Percentiles rank a stretch among this genome's conserved stretches.
Conservation (phyloP, 768 basidiomycete genomes). For the Hygrocybe coccinea region DNA sequence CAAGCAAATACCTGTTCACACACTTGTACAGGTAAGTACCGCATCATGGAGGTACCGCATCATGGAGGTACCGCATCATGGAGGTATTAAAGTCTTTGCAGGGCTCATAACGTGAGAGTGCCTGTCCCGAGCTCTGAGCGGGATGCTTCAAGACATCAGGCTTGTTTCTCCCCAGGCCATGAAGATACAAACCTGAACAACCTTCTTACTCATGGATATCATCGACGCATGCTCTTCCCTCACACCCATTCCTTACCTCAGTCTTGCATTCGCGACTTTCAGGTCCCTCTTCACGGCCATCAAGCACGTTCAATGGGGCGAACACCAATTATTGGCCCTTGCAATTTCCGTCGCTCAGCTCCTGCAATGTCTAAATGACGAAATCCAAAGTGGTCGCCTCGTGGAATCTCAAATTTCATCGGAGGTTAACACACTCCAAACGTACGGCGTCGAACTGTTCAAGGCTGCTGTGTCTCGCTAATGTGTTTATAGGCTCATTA, state of each 20-base stretch:
- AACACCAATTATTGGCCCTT: slow-evolving; percentile 3
- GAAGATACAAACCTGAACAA: too few species aligned
- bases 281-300: not conserved
- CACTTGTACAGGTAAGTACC: too few species aligned
- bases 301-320: not conserved
- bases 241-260: not conserved
- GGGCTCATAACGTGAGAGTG: too few species aligned
- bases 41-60: too few species aligned
- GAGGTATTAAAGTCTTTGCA: too few species aligned
- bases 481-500: slow-evolving; percentile 1
- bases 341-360: slow-evolving; percentile 1
- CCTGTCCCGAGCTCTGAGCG: too few species aligned
- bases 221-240: not conserved
- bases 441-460: not conserved
- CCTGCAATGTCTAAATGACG: not conserved
- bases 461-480: not conserved
- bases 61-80: too few species aligned
- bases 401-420: not conserved
- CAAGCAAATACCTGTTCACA: too few species aligned
- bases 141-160: too few species aligned
- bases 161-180: too few species aligned
- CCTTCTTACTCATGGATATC: not conserved
- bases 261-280: not conserved
- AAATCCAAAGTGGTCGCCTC: not conserved
- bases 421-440: not conserved